Evolutionary conservation across 1,284 basidiomycete species (phyloP).

Genomic region (Rhodofomes roseus): DNA sequence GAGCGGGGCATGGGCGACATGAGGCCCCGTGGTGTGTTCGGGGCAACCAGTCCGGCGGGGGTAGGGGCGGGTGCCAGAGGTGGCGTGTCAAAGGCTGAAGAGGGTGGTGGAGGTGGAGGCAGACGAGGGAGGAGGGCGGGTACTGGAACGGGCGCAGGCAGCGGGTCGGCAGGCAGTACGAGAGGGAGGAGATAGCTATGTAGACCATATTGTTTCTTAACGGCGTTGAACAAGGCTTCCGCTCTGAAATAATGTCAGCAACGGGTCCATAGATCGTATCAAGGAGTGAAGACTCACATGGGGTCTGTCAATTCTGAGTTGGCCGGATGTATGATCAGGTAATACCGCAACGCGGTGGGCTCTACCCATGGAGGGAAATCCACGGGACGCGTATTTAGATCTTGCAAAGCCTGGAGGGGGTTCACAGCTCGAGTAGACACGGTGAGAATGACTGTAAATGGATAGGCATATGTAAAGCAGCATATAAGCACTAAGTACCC

Average conservation of each 20-base stretch:
- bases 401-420: conserved; percentile 70
- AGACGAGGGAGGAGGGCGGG: conserved; percentile 63
- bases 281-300: conserved; percentile 54
- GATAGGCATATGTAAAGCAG: conserved; percentile 4
- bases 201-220: conserved; percentile 78
- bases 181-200: conserved; percentile 68
- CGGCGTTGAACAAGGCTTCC: conserved; percentile 71
- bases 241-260: conserved; percentile 44
- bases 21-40: conserved; percentile 12
- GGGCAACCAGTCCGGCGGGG: conserved; percentile 6
- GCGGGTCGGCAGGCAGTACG: conserved; percentile 48
- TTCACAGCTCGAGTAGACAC: conserved; percentile 75
- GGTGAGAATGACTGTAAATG: conserved; percentile 60
- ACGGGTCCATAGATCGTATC: not conserved
- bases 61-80: conserved; percentile 20
- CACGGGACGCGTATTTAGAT: conserved; percentile 57
- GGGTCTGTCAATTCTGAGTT: conserved; percentile 69
- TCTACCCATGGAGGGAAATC: conserved; percentile 80
- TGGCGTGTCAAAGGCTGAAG: conserved; percentile 21
- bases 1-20: conserved; percentile 21
- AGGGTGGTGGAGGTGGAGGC: conserved; percentile 46
- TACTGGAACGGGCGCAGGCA: conserved; percentile 61
- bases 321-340: conserved; percentile 69
- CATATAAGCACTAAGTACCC: conserved; percentile 8
- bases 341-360: conserved; percentile 61